Base-by-base conservation (phyloP, 208 protist species). In the Wallacemonas sp. region DNA sequence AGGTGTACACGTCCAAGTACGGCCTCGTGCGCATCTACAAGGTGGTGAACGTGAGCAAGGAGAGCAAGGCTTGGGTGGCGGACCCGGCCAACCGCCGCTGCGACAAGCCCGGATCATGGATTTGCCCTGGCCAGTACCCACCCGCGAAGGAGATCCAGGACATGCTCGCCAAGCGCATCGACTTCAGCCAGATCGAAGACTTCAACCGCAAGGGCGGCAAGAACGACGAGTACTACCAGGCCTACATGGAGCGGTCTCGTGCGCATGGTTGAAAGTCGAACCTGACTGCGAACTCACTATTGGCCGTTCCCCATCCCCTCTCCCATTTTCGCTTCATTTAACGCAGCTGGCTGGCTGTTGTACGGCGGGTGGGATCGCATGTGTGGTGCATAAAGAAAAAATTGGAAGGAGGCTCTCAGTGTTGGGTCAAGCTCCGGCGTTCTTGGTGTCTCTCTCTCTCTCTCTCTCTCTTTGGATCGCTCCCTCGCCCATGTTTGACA, bases 1-100 rank as follows among this genome's bases (percentile, higher is more conserved):
- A 97, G 41, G 95, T 90, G 17, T 99, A 95, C 85, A 96, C 92
- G 1, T 97, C 98, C 15, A 59, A 87, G 22, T 93, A 99, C 78
- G 98, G 97, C 76, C 82, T 99, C 26, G 97, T 99, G 38, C 85
- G 98, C 67, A 96, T 99, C 62, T 99, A 98, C 84, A 95, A 93
- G 71, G 97, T 99, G 24, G 84, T 92, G 68, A 84, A 95, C 42
- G 85, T 91, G 24, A 87, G 79, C 57, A n/a, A 39, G 32, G 78
- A 85, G 58, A 87, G 79, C 66, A 83, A 82, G 59, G 36, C 32
- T 48, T 91, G 81, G 79, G 27, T 91, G 6, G 81, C 81, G 5
- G 63, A 91, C 68, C 76, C 81, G 26, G 64, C 58, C 17, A 71
- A 83, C 58, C 6, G 45, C 26, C 39, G n/a, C n/a, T 90, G 83